These are phyloP conservation scores for Triticum aestivum DNA, from an alignment of 176 grass and related monocot species.

Conservation along the genomic window IWGSC_CS_RefSeq_v2.1 NC_057796.1:451162409-451162908, in stretches of 20 bases:
- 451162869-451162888: neutral
- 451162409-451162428: neutral
- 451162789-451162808: neutral
- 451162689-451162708: neutral
- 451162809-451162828: neutral
- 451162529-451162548: neutral
- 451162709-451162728: neutral
- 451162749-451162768: neutral
- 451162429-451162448: neutral
- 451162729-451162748: too few species aligned
- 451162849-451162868: neutral
- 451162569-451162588: neutral
- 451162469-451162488: neutral
- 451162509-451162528: neutral
- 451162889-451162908: neutral
- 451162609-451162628: neutral
- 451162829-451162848: neutral
- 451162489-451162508: too few species aligned
- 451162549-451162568: neutral
- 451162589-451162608: neutral
- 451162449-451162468: neutral
- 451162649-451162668: neutral
- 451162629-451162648: neutral
- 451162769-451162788: neutral
- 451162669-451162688: neutral